Base-by-base conservation (phyloP, 2,329 filamentous ascomycete genomes). In the Trichocomaceae sp. region DNA sequence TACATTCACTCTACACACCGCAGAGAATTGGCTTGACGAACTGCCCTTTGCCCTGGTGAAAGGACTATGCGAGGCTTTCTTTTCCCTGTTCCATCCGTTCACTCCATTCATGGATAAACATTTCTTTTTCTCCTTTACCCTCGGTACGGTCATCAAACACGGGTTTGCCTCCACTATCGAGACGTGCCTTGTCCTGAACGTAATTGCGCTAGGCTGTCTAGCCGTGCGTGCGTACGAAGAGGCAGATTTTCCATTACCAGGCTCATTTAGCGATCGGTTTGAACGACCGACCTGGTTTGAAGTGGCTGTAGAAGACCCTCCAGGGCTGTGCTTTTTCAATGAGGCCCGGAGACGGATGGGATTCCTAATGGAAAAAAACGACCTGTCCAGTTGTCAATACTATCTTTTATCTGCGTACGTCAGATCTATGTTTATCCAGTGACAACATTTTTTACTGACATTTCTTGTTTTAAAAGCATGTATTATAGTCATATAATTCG, bases 241-340 rank as follows among this genome's bases (percentile, higher is more conserved):
- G 60, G 77, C 76, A 0, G 69, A 75, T 31, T 78, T 78, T 56
- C 70, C 71, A 10, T 58, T 76, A 13, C 73, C 74, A 3, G 72
- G 72, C 5, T 67, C 69, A 3, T 58, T 65, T 23, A 64, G 61
- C 22, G 60, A 55, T 59, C 64, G 61, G 26, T 72, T 72, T n/a
- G 69, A 72, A 39, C 60, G 65, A 3, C 69, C 69, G 5, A 67
- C 69, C 8, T 72, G 69, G 69, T 66, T 71, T 59, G 63, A 61
- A 20, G 68, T 72, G 17, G 65, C 71, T 7, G 65, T 64, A 44
- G 69, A 69, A 57, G 71, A 75, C 31, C 72, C 72, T 20, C 66
- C 75, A 2, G 78, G 78, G 0, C 59, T 80, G 39, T 75, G 73
- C 23, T 80, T 80, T 59, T 79, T 80, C 65, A 80, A 81, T 54